Percentiles rank a stretch among this genome's conserved stretches.
Evolutionary conservation across 1,139 yeast genomes (phyloP).

Genomic region (Debaryomyces robertsiae): DNA sequence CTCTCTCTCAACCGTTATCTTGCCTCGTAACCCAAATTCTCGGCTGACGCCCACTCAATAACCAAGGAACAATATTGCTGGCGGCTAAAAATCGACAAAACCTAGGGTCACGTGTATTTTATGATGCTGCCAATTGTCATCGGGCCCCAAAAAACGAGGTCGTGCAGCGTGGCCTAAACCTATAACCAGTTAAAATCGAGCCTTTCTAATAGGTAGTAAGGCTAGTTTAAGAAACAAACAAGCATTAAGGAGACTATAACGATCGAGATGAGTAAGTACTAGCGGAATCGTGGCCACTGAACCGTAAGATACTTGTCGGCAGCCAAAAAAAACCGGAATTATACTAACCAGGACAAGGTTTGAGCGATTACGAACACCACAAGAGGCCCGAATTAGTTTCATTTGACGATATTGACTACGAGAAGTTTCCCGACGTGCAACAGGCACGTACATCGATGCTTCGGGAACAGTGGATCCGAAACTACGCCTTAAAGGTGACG

Average conservation of each 20-base stretch:
- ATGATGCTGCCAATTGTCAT: neutral
- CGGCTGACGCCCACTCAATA: neutral
- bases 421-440: constrained; percentile 62
- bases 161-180: constrained; percentile 13
- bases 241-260: neutral
- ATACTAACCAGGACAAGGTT: constrained; percentile 22
- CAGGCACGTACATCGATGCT: constrained; percentile 76
- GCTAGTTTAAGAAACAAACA: neutral
- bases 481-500: constrained; percentile 65
- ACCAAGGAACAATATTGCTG: neutral
- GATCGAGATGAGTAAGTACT: constrained; percentile 24
- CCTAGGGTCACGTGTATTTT: neutral
- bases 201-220: constrained; percentile 14
- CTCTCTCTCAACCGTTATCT: constrained; percentile 1
- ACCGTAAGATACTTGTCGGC: neutral
- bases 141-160: constrained; percentile 5
- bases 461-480: constrained; percentile 80
- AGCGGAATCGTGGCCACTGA: too few relatives aligned
- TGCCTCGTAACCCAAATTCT: too few relatives aligned
- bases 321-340: too few relatives aligned
- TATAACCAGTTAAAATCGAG: constrained; percentile 22
- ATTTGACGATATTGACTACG: constrained; percentile 80
- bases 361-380: constrained; percentile 51
- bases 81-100: neutral
- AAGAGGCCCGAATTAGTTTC: constrained; percentile 75